Conservation (phyloP, 495 filamentous ascomycete genomes). For the Podospora comata region DNA sequence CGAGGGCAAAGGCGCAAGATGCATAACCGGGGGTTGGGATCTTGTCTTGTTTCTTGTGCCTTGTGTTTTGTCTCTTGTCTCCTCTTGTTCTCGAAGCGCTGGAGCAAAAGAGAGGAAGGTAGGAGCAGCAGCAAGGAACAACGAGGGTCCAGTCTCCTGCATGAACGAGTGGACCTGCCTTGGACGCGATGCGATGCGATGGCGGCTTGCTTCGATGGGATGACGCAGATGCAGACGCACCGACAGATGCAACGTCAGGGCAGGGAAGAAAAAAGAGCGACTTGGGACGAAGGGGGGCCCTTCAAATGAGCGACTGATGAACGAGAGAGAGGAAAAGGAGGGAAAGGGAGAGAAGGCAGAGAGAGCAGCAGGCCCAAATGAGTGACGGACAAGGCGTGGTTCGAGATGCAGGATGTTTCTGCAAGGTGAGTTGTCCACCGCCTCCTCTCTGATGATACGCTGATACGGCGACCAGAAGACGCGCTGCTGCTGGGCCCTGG, state of each 20-base stretch:
- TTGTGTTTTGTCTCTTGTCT: too few species aligned
- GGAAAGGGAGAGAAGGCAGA: conserved; percentile 23
- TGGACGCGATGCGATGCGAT: conserved; percentile 12
- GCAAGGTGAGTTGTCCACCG: conserved; percentile 51
- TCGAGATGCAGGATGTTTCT: conserved; percentile 40
- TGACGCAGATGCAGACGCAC: conserved; percentile 18
- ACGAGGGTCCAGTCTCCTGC: conserved; percentile 29
- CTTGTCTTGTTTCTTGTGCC: not conserved
- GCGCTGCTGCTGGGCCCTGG: conserved; percentile 7
- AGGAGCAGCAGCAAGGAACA: conserved; percentile 28
- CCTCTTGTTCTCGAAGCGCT: not conserved
- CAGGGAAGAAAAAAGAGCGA: conserved; percentile 13
- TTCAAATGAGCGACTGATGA: not conserved
- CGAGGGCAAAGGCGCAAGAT: conserved; percentile 11
- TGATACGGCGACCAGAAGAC: not conserved
- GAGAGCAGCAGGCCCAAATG: conserved; percentile 10
- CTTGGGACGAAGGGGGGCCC: conserved; percentile 6
- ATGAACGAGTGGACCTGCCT: conserved; percentile 28
- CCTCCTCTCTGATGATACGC: conserved; percentile 23
- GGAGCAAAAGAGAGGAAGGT: conserved; percentile 7
- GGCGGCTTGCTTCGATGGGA: conserved; percentile 15
- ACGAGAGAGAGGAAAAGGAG: conserved; percentile 3
- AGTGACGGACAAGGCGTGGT: conserved; percentile 12
- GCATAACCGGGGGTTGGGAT: not conserved
- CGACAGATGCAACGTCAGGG: conserved; percentile 11